Evolutionary conservation across 78 protist species (phyloP), one percentile per base, ranked within the genome.

Genomic region (Emiliania huxleyi): DNA sequence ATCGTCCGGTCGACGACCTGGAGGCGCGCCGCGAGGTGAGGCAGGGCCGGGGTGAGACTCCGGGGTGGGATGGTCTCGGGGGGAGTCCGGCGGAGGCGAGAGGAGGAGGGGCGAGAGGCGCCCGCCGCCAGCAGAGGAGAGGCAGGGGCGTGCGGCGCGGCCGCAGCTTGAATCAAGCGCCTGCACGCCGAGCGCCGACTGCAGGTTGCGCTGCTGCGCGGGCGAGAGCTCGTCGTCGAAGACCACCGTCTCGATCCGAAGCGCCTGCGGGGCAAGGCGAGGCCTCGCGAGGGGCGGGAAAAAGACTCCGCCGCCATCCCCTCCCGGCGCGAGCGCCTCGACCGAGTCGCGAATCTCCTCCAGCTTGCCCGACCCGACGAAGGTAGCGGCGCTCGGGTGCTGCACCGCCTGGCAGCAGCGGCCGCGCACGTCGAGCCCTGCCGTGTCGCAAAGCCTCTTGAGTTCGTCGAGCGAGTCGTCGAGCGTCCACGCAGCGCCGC

Each of bases 211-310:
- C 42, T 42, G 42, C 21, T 90, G 93, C 33, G 93, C 93, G 23
- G 93, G 87, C 42, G 87, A 33, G 87, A 90, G 93, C 93, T 90
- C 93, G 21, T 90, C 93, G 43, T 90, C 93, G 45, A 90, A 90
- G 42, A 90, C 69, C 35, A 90, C 87, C 48, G 23, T 29, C 42
- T 18, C 22, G 19, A 81, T 40, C 29, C 46, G 18, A 18, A 40
- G 18, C n/a, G n/a, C n/a, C n/a, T n/a, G n/a, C n/a, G n/a, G n/a
- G n/a, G n/a, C n/a, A n/a, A n/a, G n/a, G n/a, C n/a, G n/a, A n/a
- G n/a, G n/a, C n/a, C n/a, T n/a, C n/a, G n/a, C n/a, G n/a, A n/a
- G n/a, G n/a, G n/a, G n/a, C n/a, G n/a, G n/a, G n/a, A n/a, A n/a
- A n/a, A n/a, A n/a, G n/a, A n/a, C n/a, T n/a, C n/a, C n/a, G n/a